phyloP scores from a whole-genome alignment of 805 yeast genomes.

The Cyberlindnera lachancei region DNA sequence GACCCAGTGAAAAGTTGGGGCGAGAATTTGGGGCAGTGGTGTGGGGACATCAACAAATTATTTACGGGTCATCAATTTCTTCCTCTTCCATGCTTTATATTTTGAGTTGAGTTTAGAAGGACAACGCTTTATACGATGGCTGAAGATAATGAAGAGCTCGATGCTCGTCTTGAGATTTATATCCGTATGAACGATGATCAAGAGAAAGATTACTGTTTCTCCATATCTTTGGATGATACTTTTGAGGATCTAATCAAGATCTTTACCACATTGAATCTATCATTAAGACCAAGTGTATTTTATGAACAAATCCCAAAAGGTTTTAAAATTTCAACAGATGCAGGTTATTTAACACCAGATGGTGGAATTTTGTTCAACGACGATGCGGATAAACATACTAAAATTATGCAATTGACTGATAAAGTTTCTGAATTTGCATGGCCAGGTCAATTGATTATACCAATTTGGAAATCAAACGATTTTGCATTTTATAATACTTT shows the following conservation, averaged over 20 bases:
- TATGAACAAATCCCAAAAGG: slow-evolving; percentile 57
- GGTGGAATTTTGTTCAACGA: slow-evolving; percentile 71
- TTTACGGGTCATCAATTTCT: too few relatives aligned
- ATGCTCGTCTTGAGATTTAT: slow-evolving; percentile 24
- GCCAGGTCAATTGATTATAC: slow-evolving; percentile 88
- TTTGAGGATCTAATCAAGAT: slow-evolving; percentile 54
- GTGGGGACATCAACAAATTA: too few relatives aligned
- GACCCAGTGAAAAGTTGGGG: too few relatives aligned
- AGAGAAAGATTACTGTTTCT: slow-evolving; percentile 88
- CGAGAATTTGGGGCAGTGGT: too few relatives aligned
- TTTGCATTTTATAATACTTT: slow-evolving; percentile 33
- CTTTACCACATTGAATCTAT: slow-evolving; percentile 61
- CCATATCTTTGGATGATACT: slow-evolving; percentile 50
- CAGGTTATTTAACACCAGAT: slow-evolving; percentile 76
- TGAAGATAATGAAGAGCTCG: slow-evolving; percentile 15
- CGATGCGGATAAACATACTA: slow-evolving; percentile 39
- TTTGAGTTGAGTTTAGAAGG: too few relatives aligned
- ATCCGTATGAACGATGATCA: slow-evolving; percentile 78
- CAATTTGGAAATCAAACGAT: slow-evolving; percentile 52
- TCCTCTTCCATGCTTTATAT: too few relatives aligned
- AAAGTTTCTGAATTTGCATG: slow-evolving; percentile 55
- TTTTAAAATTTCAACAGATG: slow-evolving; percentile 54
- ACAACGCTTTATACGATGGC: slow-evolving; percentile 5
- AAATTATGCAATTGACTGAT: slow-evolving; percentile 45
- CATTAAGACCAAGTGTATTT: slow-evolving; percentile 75